These are phyloP conservation scores for Angophora floribunda DNA, from an alignment of 345 rosid genomes.

Conservation along the genomic window DNA sequence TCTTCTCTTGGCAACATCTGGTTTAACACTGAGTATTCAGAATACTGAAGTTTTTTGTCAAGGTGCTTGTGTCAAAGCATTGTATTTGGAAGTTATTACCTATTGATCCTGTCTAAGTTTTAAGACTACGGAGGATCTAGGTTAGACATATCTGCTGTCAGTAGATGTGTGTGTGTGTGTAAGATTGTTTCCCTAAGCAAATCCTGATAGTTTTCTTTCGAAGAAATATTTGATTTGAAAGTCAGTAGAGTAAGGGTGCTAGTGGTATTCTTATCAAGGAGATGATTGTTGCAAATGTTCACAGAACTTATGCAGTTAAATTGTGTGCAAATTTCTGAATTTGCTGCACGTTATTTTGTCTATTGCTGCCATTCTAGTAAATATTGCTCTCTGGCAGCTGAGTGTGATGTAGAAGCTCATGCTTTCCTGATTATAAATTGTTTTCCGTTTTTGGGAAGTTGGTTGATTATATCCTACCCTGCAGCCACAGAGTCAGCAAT, in stretches of 20 bases:
- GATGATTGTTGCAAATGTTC: background rate
- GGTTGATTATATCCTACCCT: background rate
- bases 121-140: background rate
- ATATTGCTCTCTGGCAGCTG: background rate
- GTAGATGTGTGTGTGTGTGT: background rate
- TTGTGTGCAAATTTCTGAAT: background rate
- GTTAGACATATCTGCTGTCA: background rate
- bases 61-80: background rate
- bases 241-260: background rate
- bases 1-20: background rate
- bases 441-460: background rate
- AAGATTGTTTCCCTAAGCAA: background rate
- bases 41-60: background rate
- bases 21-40: background rate
- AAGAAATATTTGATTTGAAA: background rate
- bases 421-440: background rate
- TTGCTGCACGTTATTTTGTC: background rate
- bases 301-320: background rate
- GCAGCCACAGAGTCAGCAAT: conserved; percentile 54
- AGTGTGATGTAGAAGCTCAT: background rate
- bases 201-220: background rate
- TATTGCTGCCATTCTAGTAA: background rate
- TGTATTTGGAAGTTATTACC: background rate
- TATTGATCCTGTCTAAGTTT: background rate
- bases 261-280: background rate